phyloP scores from a whole-genome alignment of 2,329 filamentous ascomycete genomes.

The Ophiostoma quercus region DNA sequence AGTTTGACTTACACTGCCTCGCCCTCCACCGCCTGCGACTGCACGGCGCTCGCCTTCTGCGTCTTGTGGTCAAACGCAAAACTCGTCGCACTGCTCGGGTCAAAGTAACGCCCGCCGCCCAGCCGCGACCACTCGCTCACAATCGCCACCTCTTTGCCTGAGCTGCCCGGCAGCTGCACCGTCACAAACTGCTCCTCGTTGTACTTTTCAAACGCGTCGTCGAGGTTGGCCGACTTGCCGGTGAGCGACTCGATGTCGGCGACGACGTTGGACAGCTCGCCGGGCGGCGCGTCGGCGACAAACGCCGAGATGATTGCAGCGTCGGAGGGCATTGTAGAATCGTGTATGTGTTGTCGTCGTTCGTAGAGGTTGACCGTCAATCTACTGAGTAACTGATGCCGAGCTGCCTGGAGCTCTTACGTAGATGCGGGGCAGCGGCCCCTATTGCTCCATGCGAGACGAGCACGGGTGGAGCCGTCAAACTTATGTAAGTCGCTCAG shows the following conservation, averaged over 20 bases:
- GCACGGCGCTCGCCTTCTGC: conserved; percentile 74
- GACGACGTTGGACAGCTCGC: conserved; percentile 55
- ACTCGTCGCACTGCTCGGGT: conserved; percentile 79
- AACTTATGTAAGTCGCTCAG: not conserved
- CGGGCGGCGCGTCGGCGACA: conserved; percentile 87
- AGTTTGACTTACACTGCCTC: conserved; percentile 63
- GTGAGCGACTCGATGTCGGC: conserved; percentile 86
- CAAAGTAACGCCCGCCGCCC: conserved; percentile 72
- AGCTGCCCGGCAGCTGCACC: conserved; percentile 72
- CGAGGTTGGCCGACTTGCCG: conserved; percentile 64
- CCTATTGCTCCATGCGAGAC: conserved; percentile 8
- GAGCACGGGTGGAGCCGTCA: conserved; percentile 12
- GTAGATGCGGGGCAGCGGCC: conserved; percentile 15
- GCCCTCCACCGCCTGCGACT: conserved; percentile 73
- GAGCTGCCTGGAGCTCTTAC: not conserved
- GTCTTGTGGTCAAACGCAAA: conserved; percentile 83
- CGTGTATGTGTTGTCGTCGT: no score
- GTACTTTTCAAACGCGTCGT: conserved; percentile 85
- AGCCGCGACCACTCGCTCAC: conserved; percentile 72
- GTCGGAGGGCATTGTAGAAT: conserved; percentile 28
- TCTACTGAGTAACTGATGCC: no score
- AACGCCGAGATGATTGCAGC: conserved; percentile 71
- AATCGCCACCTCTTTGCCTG: conserved; percentile 72
- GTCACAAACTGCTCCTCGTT: conserved; percentile 92
- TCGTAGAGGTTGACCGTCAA: no score